Conservation (phyloP, 495 filamentous ascomycete species). For the Penicillium bovifimosum region DNA sequence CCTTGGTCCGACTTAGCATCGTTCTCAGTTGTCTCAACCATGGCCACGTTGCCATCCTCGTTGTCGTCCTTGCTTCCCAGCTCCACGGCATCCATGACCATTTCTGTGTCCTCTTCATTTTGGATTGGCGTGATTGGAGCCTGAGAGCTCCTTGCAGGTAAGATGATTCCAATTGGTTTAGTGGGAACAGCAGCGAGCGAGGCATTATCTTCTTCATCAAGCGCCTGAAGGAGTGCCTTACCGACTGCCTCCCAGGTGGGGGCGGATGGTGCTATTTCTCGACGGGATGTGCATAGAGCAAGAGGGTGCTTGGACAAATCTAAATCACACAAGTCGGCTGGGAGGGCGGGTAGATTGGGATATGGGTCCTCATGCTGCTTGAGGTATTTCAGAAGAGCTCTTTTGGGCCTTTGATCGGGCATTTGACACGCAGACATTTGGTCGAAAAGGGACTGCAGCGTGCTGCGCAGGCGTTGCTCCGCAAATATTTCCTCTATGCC, state of each 20-base stretch:
- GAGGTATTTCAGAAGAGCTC: constrained; percentile 56
- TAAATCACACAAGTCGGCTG: constrained; percentile 30
- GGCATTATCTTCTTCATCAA: constrained; percentile 41
- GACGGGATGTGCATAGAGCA: constrained; percentile 22
- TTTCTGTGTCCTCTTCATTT: constrained; percentile 15
- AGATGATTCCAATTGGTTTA: constrained; percentile 31
- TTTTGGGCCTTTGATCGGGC: constrained; percentile 60
- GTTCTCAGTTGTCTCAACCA: constrained; percentile 11
- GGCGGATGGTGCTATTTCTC: constrained; percentile 29
- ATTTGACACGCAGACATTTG: constrained; percentile 59
- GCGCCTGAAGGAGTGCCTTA: constrained; percentile 50
- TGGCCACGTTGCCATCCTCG: constrained; percentile 13
- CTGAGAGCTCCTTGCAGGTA: constrained; percentile 27
- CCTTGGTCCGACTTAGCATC: constrained; percentile 10
- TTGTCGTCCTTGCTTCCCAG: background rate
- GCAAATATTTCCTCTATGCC: constrained; percentile 84
- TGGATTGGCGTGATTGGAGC: constrained; percentile 11
- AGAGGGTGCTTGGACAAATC: constrained; percentile 26
- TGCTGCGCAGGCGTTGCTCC: constrained; percentile 65
- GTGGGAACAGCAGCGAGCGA: constrained; percentile 31
- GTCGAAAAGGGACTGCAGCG: constrained; percentile 66
- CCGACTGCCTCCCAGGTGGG: constrained; percentile 51
- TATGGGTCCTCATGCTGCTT: constrained; percentile 68
- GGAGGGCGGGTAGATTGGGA: constrained; percentile 62
- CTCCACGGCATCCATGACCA: constrained; percentile 8